These are phyloP conservation scores for Aeminium ludgeri DNA, from an alignment of 495 filamentous ascomycete genomes.

Conservation along the genomic window DNA sequence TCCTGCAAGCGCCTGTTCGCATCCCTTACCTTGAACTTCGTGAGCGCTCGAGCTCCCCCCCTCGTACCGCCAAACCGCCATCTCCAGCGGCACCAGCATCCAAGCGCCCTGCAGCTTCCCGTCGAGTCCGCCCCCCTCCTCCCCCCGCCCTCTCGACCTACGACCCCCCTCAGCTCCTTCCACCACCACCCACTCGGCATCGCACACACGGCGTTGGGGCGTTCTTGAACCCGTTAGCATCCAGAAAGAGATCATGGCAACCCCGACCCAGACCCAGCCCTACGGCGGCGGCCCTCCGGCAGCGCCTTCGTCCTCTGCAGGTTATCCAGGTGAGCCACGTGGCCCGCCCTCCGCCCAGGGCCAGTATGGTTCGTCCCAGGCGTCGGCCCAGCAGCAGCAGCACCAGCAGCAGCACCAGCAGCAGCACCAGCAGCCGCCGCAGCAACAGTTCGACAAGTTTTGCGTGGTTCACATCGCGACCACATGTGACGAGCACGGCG, in stretches of 20 bases:
- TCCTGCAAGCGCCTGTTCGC: too few relatives aligned
- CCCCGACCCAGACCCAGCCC: slow-evolving; percentile 8
- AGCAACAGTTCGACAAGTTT: slow-evolving; percentile 52
- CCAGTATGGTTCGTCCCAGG: slow-evolving; percentile 4
- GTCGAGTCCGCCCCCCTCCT: not conserved
- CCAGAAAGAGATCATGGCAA: slow-evolving; percentile 4
- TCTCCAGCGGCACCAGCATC: not conserved
- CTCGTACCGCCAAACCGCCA: too few relatives aligned
- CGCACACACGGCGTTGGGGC: slow-evolving; percentile 2
- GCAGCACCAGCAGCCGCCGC: not conserved
- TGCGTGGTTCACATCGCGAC: slow-evolving; percentile 96
- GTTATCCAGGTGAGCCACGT: slow-evolving; percentile 4
- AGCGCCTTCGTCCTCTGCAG: not conserved
- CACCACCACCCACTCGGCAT: not conserved
- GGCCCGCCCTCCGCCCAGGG: slow-evolving; percentile 2
- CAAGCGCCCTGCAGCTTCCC: not conserved
- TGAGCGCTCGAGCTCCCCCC: too few relatives aligned
- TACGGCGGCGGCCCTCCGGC: slow-evolving; percentile 2
- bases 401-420: not conserved
- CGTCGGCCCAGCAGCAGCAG: not conserved
- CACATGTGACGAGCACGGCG: slow-evolving; percentile 96
- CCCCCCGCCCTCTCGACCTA: not conserved
- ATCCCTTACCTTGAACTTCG: too few relatives aligned
- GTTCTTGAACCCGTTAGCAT: not conserved
- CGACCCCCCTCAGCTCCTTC: not conserved